Evolutionary conservation across 2,329 filamentous ascomycete genomes (phyloP), one percentile per base, ranked within the genome.

Genomic region (Cyphellophora europaea): DNA sequence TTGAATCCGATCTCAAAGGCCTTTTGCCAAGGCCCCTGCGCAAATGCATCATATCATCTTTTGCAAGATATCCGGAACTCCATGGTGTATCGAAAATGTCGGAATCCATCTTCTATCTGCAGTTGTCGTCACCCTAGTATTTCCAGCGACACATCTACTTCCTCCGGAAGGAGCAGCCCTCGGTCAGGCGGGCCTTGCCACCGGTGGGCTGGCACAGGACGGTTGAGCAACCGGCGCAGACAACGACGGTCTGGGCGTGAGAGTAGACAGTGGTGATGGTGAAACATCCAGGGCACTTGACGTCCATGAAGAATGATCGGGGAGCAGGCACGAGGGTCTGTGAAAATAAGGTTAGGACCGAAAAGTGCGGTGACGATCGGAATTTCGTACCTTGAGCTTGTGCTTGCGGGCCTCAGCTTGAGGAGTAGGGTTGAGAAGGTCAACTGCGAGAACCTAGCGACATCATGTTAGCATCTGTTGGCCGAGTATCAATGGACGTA

Each of bases 231-330:
- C 91, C 91, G 63, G 87, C 87, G 82, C 91, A 98, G 78, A 96
- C 93, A 69, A 98, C 91, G 67, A 98, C 91, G 66, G 91, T 98
- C 79, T 98, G 91, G 69, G 91, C 91, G 79, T 98, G 91, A 50
- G 89, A 96, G 85, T 96, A 98, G 71, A 98, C 91, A 68, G 91
- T 98, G 69, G 91, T 98, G 79, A 98, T 98, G 69, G 88, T 95
- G 82, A 96, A 98, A 85, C 91, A 98, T 8, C 21, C 21, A 66
- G 91, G 91, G 84, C 91, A 98, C 83, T 98, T 98, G 77, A 98
- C 91, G 67, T 98, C 91, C 91, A 98, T 98, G 85, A 98, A 98
- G 84, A 96, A 98, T 54, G 89, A 96, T 67, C 91, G 86, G 60
- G 91, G 91, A 53, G 78, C 82, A 59, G 91, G 91, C 65, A 98